Evolutionary conservation across 495 filamentous ascomycete genomes (phyloP).

Genomic region (Pseudevernia furfuracea): DNA sequence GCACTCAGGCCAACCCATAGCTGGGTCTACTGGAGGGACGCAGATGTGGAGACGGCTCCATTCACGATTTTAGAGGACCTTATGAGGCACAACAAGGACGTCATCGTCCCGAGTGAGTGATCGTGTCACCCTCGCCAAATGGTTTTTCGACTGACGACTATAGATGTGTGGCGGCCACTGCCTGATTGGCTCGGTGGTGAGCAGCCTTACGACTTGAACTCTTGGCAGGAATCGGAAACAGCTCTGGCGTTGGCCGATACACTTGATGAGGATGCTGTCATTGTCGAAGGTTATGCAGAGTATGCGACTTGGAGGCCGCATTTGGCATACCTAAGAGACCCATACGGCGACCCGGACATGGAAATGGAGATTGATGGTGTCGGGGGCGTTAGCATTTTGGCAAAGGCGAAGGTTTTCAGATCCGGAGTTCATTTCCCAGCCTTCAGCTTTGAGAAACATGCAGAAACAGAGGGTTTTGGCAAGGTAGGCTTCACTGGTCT

Average conservation of each 20-base stretch:
- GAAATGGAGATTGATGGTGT: slow-evolving; percentile 99
- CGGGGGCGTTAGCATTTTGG: slow-evolving; percentile 93
- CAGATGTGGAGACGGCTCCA: slow-evolving; percentile 94
- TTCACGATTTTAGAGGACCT: slow-evolving; percentile 94
- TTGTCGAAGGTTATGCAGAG: slow-evolving; percentile 98
- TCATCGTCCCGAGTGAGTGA: slow-evolving; percentile 95
- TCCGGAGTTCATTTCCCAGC: slow-evolving; percentile 95
- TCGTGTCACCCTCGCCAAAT: slow-evolving; percentile 10
- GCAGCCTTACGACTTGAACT: slow-evolving; percentile 97
- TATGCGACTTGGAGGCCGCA: slow-evolving; percentile 98
- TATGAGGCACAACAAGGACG: slow-evolving; percentile 98
- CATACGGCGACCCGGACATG: slow-evolving; percentile 96
- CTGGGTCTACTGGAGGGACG: slow-evolving; percentile 99
- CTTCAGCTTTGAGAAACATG: slow-evolving; percentile 98
- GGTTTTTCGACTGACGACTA: slow-evolving; percentile 16
- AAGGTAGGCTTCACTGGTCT: slow-evolving; percentile 55
- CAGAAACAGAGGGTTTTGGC: slow-evolving; percentile 96
- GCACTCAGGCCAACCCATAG: slow-evolving; percentile 90
- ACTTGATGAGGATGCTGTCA: slow-evolving; percentile 96
- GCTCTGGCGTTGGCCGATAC: slow-evolving; percentile 89
- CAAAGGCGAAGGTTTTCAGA: slow-evolving; percentile 91
- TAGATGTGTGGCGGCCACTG: slow-evolving; percentile 97
- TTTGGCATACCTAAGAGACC: slow-evolving; percentile 92
- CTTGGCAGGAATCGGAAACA: slow-evolving; percentile 98
- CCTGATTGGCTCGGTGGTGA: slow-evolving; percentile 99